Evolutionary conservation across 202 grass and related monocot genomes (phyloP).

Genomic region (Dendrocalamus latiflorus): DNA sequence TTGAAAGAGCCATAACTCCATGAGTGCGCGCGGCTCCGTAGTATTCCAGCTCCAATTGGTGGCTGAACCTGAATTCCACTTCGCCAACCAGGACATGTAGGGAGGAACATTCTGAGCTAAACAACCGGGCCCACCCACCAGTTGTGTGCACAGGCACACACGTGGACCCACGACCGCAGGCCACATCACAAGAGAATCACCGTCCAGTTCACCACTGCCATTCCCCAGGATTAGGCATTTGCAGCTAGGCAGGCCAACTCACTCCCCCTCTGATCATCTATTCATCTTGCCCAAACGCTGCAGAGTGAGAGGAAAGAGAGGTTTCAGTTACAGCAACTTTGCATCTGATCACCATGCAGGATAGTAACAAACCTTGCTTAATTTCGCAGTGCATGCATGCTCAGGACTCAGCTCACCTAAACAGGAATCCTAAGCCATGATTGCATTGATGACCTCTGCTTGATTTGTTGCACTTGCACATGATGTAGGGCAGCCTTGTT

Average conservation of each 20-base stretch:
- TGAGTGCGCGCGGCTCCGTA: not conserved
- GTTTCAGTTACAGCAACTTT: not conserved
- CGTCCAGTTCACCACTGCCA: not conserved
- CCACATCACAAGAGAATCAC: not conserved
- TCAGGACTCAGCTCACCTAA: not conserved
- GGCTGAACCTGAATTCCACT: constrained; percentile 4
- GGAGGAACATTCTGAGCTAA: constrained; percentile 14
- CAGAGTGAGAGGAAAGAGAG: no score
- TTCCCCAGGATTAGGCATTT: not conserved
- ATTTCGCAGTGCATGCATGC: not conserved
- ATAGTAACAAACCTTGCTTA: not conserved
- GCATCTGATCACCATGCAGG: not conserved
- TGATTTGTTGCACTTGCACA: not conserved
- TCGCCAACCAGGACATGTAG: not conserved
- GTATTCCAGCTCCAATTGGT: not conserved
- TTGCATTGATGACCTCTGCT: not conserved
- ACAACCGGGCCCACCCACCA: not conserved
- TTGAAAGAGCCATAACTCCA: not conserved
- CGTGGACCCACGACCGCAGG: not conserved
- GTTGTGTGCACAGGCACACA: not conserved
- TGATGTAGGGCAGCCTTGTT: not conserved
- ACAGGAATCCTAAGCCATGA: constrained; percentile 2
- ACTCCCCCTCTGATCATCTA: not conserved
- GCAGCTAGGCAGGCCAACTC: not conserved
- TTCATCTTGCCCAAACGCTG: not conserved